Conservation (phyloP, 768 basidiomycete genomes). For the Filobasidium wieringae region DNA sequence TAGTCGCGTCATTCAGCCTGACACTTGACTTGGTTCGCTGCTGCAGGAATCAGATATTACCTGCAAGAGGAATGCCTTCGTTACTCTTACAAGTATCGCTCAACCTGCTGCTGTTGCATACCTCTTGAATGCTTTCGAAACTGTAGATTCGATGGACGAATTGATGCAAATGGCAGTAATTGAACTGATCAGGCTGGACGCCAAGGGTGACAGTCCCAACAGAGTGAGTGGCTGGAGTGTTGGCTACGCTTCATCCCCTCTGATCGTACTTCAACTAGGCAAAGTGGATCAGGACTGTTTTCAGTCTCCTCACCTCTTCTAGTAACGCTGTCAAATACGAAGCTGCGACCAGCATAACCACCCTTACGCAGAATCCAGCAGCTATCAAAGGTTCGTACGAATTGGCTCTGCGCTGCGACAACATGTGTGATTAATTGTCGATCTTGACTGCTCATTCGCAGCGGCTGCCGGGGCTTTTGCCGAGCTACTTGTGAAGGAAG, state of each 20-base stretch:
- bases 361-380: constrained; percentile 85
- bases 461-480: constrained; percentile 83
- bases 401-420: too few species aligned
- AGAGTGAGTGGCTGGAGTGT: constrained; percentile 47
- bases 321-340: constrained; percentile 96
- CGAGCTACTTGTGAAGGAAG: constrained; percentile 81
- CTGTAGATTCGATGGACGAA: constrained; percentile 72
- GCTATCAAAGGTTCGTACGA: constrained; percentile 73
- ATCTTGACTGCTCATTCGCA: constrained; percentile 33
- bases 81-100: constrained; percentile 66
- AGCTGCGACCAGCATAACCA: constrained; percentile 86
- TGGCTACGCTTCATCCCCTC: background rate
- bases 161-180: constrained; percentile 90
- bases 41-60: constrained; percentile 76
- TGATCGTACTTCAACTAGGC: constrained; percentile 44
- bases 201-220: constrained; percentile 69
- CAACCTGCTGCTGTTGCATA: constrained; percentile 88
- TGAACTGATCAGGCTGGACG: constrained; percentile 82
- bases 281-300: constrained; percentile 87
- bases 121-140: constrained; percentile 71
- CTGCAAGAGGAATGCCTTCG: constrained; percentile 94
- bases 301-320: constrained; percentile 75
- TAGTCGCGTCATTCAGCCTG: background rate
- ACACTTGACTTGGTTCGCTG: background rate
- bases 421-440: too few species aligned